A percentile compares a stretch with the other conserved stretches of the same genome.
These are phyloP conservation scores for Galerina marginata DNA, from an alignment of 768 basidiomycete species.

Conservation along the genomic window DNA sequence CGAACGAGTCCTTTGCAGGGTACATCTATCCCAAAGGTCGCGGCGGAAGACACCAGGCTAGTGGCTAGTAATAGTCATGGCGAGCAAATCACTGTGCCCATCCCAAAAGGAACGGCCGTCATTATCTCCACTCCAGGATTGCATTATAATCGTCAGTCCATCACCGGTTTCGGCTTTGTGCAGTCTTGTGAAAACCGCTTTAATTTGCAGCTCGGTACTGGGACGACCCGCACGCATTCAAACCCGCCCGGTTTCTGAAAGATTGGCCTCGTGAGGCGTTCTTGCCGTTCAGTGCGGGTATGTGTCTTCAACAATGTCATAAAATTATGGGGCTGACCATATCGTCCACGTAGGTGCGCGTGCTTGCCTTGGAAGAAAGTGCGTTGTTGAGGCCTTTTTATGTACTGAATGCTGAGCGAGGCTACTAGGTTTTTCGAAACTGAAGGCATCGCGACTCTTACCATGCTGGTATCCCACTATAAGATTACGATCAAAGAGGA, in stretches of 20 bases:
- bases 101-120: conserved; percentile 48
- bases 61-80: conserved; percentile 40
- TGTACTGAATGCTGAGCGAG: not conserved
- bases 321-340: not conserved
- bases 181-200: not conserved
- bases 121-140: conserved; percentile 43
- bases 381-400: not conserved
- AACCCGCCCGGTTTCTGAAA: conserved; percentile 51
- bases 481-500: conserved; percentile 56
- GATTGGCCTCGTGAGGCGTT: conserved; percentile 62
- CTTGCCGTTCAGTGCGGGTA: conserved; percentile 54
- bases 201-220: conserved; percentile 53
- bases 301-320: not conserved
- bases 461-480: conserved; percentile 51
- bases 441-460: conserved; percentile 54
- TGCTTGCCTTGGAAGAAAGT: conserved; percentile 31
- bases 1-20: conserved; percentile 31
- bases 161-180: conserved; percentile 16
- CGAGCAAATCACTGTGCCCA: conserved; percentile 40
- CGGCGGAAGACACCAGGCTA: conserved; percentile 51
- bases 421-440: conserved; percentile 50
- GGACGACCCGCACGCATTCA: conserved; percentile 55
- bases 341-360: conserved; percentile 19
- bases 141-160: conserved; percentile 52
- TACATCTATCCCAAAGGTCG: conserved; percentile 46